phyloP scores from a whole-genome alignment of 306 rosid genomes.

The Trifolium fragiferum region DNA sequence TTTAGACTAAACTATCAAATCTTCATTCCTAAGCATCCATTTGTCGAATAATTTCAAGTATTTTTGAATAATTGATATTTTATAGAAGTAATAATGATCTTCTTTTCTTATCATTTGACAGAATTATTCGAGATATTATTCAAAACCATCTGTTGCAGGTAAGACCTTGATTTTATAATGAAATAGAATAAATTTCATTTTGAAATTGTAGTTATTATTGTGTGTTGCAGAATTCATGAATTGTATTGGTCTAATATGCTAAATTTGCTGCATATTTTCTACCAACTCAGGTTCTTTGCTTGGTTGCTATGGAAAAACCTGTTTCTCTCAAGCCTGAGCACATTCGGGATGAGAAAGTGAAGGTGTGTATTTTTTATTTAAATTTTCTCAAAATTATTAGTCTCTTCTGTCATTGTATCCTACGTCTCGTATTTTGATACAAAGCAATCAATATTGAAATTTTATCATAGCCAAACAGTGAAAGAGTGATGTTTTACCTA shows the following conservation, averaged over 20 bases:
- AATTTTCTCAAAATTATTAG: neutral
- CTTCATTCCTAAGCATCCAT: neutral
- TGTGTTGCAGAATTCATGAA: neutral
- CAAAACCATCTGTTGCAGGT: conserved; percentile 98
- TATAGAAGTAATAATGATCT: too few relatives aligned
- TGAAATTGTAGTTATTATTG: conserved; percentile 4
- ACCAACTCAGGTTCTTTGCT: conserved; percentile 79
- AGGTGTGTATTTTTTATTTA: conserved; percentile 57
- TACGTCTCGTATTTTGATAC: neutral
- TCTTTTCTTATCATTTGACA: conserved; percentile 46
- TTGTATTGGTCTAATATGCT: neutral
- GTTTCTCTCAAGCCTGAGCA: conserved; percentile 93
- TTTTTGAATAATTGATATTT: too few relatives aligned
- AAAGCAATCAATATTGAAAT: neutral
- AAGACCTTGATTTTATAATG: conserved; percentile 43
- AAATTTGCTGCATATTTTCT: conserved; percentile 28
- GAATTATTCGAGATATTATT: conserved; percentile 95
- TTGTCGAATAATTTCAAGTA: neutral
- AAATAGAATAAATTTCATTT: conserved; percentile 40
- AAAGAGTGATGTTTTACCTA: conserved; percentile 10
- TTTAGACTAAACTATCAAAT: conserved; percentile 1
- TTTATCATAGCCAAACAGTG: too few relatives aligned
- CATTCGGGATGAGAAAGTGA: conserved; percentile 97
- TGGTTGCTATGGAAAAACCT: conserved; percentile 97
- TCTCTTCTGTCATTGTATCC: conserved; percentile 12